Evolutionary conservation across 768 basidiomycete genomes (phyloP).

Genomic region (Psilocybe subaeruginosa): DNA sequence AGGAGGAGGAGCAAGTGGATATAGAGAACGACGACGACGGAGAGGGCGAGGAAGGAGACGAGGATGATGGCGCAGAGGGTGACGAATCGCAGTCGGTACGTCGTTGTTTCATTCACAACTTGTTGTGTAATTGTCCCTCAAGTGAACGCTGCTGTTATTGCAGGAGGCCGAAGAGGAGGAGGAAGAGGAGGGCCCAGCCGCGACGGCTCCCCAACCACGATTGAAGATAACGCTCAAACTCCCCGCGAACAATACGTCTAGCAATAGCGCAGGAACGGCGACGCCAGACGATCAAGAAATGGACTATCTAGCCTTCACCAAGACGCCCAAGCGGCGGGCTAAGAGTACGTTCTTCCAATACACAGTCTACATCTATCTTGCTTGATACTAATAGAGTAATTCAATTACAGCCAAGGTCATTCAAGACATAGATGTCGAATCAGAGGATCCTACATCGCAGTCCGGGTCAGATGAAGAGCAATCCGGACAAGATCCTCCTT

Average conservation of each 20-base stretch:
- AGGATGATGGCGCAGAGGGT: slow-evolving; percentile 30
- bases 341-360: slow-evolving; percentile 15
- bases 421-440: slow-evolving; percentile 35
- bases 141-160: neutral
- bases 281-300: slow-evolving; percentile 35
- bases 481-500: slow-evolving; percentile 25
- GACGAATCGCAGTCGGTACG: slow-evolving; percentile 28
- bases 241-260: slow-evolving; percentile 38
- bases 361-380: neutral
- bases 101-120: neutral
- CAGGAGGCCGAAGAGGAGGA: slow-evolving; percentile 26
- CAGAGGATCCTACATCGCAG: slow-evolving; percentile 36
- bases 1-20: slow-evolving; percentile 41
- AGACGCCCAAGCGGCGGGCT: slow-evolving; percentile 26
- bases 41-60: slow-evolving; percentile 34
- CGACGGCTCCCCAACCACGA: slow-evolving; percentile 38
- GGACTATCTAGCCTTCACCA: slow-evolving; percentile 28
- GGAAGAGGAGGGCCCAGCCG: slow-evolving; percentile 20
- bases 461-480: slow-evolving; percentile 32
- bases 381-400: neutral
- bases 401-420: slow-evolving; percentile 22
- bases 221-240: slow-evolving; percentile 69
- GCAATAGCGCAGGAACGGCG: slow-evolving; percentile 31
- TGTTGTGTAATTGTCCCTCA: no score
- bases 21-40: slow-evolving; percentile 31